A percentile compares a stretch with the other conserved stretches of the same genome.
Conservation (phyloP, 2,329 filamentous ascomycete genomes). For the Thielaviopsis musarum region DNA sequence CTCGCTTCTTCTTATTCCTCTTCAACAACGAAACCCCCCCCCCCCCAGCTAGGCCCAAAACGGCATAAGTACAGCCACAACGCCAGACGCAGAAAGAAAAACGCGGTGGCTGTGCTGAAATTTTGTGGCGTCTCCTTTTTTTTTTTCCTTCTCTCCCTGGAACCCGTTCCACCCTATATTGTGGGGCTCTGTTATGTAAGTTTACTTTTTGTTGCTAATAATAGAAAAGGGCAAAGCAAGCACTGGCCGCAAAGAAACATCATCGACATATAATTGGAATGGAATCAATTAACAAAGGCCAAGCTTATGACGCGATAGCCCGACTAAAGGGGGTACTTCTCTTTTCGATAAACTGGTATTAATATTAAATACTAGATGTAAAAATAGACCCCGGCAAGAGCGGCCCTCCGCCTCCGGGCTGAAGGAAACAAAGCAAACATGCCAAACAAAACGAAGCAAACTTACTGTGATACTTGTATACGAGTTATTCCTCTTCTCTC, state of each 20-base stretch:
- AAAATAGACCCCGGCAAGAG: no score
- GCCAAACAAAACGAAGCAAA: no score
- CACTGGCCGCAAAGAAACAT: no score
- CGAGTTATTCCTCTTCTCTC: not conserved
- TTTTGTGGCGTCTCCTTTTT: not conserved
- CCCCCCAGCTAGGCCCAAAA: not conserved
- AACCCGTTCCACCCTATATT: not conserved
- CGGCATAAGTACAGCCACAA: not conserved
- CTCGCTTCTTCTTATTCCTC: not conserved
- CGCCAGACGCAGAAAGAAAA: not conserved
- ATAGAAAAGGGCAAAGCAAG: not conserved
- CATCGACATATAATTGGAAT: no score
- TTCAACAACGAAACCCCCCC: not conserved
- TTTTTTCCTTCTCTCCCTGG: not conserved
- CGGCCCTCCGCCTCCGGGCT: no score
- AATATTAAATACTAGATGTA: no score
- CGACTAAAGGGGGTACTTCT: no score
- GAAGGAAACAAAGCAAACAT: not conserved
- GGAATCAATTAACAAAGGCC: no score
- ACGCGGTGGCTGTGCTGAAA: not conserved
- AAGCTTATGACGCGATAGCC: no score
- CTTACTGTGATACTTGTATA: no score
- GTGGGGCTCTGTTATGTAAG: not conserved
- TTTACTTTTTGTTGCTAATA: not conserved
- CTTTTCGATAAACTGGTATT: no score